Percentiles rank a stretch among this genome's conserved stretches.
phyloP scores from a whole-genome alignment of 139 green algal species.

The Haematococcus sp. region DNA sequence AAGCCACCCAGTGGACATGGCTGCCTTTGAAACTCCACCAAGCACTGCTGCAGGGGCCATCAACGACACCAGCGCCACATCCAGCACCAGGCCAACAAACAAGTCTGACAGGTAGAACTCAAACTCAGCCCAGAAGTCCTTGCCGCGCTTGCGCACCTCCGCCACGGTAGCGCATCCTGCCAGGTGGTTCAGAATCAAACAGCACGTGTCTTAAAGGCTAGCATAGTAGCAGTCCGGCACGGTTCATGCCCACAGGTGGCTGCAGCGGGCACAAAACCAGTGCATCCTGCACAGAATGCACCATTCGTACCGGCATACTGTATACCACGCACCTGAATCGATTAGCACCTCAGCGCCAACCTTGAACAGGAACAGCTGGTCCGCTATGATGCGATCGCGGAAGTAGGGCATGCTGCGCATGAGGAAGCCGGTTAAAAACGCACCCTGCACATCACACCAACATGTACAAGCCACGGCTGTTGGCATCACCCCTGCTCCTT shows the following conservation, averaged over 20 bases:
- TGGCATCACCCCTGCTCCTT: neutral
- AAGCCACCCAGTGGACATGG: slow-evolving; percentile 26
- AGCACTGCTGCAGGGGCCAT: slow-evolving; percentile 82
- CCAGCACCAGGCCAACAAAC: slow-evolving; percentile 79
- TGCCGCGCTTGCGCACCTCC: slow-evolving; percentile 91
- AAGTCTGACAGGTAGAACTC: slow-evolving; percentile 96
- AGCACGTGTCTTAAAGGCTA: too few species aligned
- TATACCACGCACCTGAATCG: slow-evolving; percentile 78
- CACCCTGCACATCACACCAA: slow-evolving; percentile 14
- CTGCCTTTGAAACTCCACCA: slow-evolving; percentile 36
- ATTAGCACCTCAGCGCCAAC: slow-evolving; percentile 85
- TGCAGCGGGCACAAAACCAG: neutral
- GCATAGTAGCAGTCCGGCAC: neutral
- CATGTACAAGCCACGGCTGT: neutral
- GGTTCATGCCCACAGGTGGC: neutral
- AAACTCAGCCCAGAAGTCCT: slow-evolving; percentile 95
- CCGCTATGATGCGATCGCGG: slow-evolving; percentile 80
- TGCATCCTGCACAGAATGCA: neutral
- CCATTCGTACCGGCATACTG: too few species aligned
- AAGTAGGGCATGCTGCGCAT: slow-evolving; percentile 58
- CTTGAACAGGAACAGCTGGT: slow-evolving; percentile 89
- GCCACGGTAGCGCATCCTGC: slow-evolving; percentile 90
- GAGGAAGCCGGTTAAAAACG: slow-evolving; percentile 53
- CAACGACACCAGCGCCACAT: slow-evolving; percentile 87
- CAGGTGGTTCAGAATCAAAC: neutral